These are phyloP conservation scores for Alternaria viburni DNA, from an alignment of 2,329 filamentous ascomycete genomes.

Conservation along the genomic window DNA sequence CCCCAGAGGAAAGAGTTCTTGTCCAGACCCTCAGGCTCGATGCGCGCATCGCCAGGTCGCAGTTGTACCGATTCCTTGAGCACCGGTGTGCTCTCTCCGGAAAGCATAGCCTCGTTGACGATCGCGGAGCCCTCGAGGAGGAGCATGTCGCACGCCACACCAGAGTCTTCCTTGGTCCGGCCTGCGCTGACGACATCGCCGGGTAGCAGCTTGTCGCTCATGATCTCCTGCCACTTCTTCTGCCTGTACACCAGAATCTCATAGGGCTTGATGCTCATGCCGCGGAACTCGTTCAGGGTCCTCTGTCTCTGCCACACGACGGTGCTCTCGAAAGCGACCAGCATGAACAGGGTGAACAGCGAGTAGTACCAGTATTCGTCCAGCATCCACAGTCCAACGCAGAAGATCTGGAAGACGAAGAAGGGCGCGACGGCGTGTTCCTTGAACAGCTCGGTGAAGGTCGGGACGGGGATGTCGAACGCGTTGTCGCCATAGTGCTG, in stretches of 20 bases:
- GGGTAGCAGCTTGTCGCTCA: slow-evolving; percentile 89
- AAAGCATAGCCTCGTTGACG: slow-evolving; percentile 99
- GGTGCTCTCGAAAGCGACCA: slow-evolving; percentile 95
- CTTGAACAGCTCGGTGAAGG: slow-evolving; percentile 94
- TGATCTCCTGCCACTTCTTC: slow-evolving; percentile 85
- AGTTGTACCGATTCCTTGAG: slow-evolving; percentile 96
- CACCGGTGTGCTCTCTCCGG: slow-evolving; percentile 94
- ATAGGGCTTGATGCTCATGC: slow-evolving; percentile 99
- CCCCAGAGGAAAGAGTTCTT: slow-evolving; percentile 97
- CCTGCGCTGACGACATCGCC: slow-evolving; percentile 92
- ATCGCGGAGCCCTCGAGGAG: slow-evolving; percentile 94
- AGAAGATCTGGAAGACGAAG: slow-evolving; percentile 99
- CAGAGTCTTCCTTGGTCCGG: slow-evolving; percentile 94
- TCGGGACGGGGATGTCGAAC: slow-evolving; percentile 97
- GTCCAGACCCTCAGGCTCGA: slow-evolving; percentile 91
- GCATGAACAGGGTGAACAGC: slow-evolving; percentile 97
- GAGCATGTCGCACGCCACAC: slow-evolving; percentile 96
- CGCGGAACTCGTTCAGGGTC: slow-evolving; percentile 93
- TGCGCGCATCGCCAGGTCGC: slow-evolving; percentile 76
- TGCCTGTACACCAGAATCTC: slow-evolving; percentile 89
- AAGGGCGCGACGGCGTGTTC: slow-evolving; percentile 98
- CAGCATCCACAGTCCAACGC: slow-evolving; percentile 96
- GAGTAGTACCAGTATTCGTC: slow-evolving; percentile 99
- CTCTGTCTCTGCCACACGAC: slow-evolving; percentile 99
- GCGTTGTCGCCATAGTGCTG: slow-evolving; percentile 96